These are phyloP conservation scores for Leccinum aurantiacum DNA, from an alignment of 768 basidiomycete genomes.

Conservation along the genomic window DNA sequence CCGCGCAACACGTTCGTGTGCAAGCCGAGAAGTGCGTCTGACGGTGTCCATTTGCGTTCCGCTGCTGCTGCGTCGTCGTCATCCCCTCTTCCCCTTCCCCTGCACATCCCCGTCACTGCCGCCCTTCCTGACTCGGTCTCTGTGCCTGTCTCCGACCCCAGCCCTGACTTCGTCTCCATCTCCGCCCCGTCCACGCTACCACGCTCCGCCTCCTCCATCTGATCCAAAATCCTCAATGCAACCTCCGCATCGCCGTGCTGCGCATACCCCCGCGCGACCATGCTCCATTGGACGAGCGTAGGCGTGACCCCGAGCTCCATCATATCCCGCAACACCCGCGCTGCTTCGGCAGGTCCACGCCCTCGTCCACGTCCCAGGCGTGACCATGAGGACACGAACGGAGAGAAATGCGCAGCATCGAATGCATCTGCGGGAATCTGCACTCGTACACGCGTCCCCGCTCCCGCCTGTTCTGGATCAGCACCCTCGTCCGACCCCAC, in stretches of 20 bases:
- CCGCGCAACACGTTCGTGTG: slow-evolving; percentile 41
- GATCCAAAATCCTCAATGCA: too few relatives aligned
- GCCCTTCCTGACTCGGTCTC: not conserved
- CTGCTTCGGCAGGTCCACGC: slow-evolving; percentile 32
- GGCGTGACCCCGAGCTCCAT: too few relatives aligned
- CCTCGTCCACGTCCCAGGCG: not conserved
- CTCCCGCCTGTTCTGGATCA: not conserved
- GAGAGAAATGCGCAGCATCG: slow-evolving; percentile 47
- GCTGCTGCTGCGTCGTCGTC: too few relatives aligned
- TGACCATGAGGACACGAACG: slow-evolving; percentile 49
- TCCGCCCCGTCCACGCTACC: not conserved
- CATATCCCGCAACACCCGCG: slow-evolving; percentile 55
- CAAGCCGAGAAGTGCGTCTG: slow-evolving; percentile 27
- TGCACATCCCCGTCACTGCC: not conserved
- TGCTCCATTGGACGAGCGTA: too few relatives aligned
- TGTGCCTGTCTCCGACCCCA: not conserved
- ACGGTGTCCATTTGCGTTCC: too few relatives aligned
- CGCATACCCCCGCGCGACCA: too few relatives aligned
- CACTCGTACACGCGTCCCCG: not conserved
- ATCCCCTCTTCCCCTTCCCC: not conserved
- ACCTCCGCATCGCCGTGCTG: too few relatives aligned
- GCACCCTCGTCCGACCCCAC: too few relatives aligned
- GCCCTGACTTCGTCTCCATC: not conserved
- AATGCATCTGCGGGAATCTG: slow-evolving; percentile 29
- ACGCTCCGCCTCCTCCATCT: too few relatives aligned